Percentiles rank a stretch among this genome's conserved stretches.
Conservation (phyloP, 2,329 filamentous ascomycete genomes). For the Diplodia mutila region DNA sequence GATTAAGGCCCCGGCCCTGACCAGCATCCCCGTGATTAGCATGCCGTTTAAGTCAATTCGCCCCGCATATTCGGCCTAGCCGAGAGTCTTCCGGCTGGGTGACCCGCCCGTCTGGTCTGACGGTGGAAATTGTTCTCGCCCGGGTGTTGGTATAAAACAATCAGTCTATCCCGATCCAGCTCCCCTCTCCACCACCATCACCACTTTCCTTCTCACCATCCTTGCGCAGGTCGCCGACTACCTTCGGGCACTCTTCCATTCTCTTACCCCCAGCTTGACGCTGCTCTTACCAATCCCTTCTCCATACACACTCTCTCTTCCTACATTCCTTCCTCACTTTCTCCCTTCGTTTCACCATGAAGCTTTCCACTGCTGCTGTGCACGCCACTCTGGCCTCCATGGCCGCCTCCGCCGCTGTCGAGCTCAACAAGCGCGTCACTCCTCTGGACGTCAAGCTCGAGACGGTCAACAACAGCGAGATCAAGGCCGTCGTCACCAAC, state of each 20-base stretch:
- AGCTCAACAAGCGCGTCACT: slow-evolving; percentile 16
- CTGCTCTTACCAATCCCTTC: neutral
- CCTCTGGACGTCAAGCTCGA: slow-evolving; percentile 18
- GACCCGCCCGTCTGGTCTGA: slow-evolving; percentile 4
- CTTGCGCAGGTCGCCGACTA: slow-evolving; percentile 10
- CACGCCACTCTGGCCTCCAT: slow-evolving; percentile 1
- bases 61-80: slow-evolving; percentile 2
- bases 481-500: slow-evolving; percentile 60
- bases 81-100: too few relatives aligned
- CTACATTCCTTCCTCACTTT: neutral
- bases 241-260: slow-evolving; percentile 5
- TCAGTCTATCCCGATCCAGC: neutral
- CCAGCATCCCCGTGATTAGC: slow-evolving; percentile 17
- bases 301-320: neutral
- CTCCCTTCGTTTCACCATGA: slow-evolving; percentile 5
- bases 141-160: neutral
- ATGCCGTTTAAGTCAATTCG: neutral
- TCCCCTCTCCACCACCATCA: neutral
- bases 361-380: neutral
- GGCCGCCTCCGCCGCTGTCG: slow-evolving; percentile 1
- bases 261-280: slow-evolving; percentile 6
- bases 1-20: slow-evolving; percentile 1
- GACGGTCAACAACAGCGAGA: slow-evolving; percentile 53
- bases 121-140: neutral
- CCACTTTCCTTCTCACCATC: neutral